These are phyloP conservation scores for Colletotrichum acutatum DNA, from an alignment of 2,329 filamentous ascomycete genomes.

Conservation along the genomic window DNA sequence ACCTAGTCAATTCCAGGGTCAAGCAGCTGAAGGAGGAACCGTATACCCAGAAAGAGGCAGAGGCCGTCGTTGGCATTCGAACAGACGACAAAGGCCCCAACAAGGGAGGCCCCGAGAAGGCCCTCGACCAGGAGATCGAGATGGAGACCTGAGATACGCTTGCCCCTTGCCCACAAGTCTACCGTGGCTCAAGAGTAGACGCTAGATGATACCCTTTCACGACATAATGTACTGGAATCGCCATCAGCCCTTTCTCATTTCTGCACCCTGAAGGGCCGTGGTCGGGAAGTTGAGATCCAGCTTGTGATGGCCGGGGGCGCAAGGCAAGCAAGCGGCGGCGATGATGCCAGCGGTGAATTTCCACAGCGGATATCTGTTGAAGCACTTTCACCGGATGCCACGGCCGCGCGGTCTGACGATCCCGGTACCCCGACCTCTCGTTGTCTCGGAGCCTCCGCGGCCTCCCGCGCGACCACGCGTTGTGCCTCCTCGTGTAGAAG, in stretches of 20 bases:
- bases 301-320: not conserved
- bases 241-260: not conserved
- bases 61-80: slow-evolving; percentile 79
- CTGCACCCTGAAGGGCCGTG: not conserved
- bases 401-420: slow-evolving; percentile 58
- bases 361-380: not conserved
- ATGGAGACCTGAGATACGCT: slow-evolving; percentile 37
- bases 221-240: slow-evolving; percentile 12
- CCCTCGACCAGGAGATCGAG: slow-evolving; percentile 52
- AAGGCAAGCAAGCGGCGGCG: not conserved
- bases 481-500: slow-evolving; percentile 53
- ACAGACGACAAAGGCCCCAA: slow-evolving; percentile 70
- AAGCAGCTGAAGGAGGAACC: slow-evolving; percentile 86
- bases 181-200: slow-evolving; percentile 13
- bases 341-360: not conserved
- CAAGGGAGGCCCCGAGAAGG: slow-evolving; percentile 40
- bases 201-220: slow-evolving; percentile 30
- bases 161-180: not conserved
- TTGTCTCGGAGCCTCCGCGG: slow-evolving; percentile 43
- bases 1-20: slow-evolving; percentile 63
- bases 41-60: slow-evolving; percentile 86
- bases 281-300: not conserved
- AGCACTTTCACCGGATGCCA: slow-evolving; percentile 50
- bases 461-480: slow-evolving; percentile 41
- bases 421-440: slow-evolving; percentile 57